Conservation (phyloP, 1,284 basidiomycete species). For the Megacollybia platyphylla region DNA sequence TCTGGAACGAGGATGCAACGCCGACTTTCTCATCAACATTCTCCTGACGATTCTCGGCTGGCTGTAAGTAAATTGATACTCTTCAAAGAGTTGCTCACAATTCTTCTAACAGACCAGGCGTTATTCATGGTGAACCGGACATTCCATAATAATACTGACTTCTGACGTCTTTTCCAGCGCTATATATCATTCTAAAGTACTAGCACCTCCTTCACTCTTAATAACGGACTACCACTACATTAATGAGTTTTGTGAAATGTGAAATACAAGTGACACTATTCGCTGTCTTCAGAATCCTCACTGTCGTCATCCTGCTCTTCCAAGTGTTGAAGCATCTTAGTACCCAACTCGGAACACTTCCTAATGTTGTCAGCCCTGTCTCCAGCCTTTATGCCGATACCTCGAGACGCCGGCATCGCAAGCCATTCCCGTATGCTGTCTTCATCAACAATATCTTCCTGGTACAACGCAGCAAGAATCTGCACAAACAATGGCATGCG, state of each 20-base stretch:
- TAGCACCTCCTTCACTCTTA: constrained; percentile 9
- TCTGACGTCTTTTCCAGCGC: constrained; percentile 23
- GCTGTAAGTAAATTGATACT: constrained; percentile 29
- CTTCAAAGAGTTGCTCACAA: background rate
- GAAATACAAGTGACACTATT: background rate
- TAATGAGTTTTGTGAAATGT: background rate
- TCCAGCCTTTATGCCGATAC: constrained; percentile 28
- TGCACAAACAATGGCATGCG: constrained; percentile 61
- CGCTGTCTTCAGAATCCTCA: constrained; percentile 26
- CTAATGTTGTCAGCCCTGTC: constrained; percentile 37
- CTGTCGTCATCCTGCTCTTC: constrained; percentile 50
- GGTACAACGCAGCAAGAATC: constrained; percentile 63
- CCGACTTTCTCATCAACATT: constrained; percentile 66
- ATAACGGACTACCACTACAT: background rate
- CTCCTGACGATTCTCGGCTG: constrained; percentile 59
- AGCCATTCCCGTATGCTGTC: constrained; percentile 71
- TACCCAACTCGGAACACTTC: constrained; percentile 62
- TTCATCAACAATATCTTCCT: constrained; percentile 68
- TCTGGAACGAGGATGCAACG: constrained; percentile 63
- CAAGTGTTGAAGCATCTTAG: constrained; percentile 65
- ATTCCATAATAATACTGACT: background rate
- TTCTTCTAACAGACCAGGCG: constrained; percentile 40
- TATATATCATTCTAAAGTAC: constrained; percentile 66
- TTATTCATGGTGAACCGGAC: constrained; percentile 46
- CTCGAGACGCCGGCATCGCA: constrained; percentile 32